phyloP scores from a whole-genome alignment of 208 protist species.

The Blechomonas ayalai region DNA sequence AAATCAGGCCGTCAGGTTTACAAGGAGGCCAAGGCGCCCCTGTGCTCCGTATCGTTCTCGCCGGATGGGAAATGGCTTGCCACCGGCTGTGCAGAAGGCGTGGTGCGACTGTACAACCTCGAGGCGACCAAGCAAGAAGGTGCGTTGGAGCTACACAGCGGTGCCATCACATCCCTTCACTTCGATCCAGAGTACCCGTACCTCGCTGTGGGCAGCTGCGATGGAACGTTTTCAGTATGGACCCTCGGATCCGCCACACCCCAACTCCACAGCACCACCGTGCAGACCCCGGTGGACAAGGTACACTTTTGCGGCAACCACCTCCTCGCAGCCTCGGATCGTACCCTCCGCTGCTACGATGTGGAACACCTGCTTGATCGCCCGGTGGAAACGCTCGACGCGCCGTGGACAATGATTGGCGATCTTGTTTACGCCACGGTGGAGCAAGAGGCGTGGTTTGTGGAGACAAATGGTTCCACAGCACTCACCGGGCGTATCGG shows the following conservation, averaged over 20 bases:
- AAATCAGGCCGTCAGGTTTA: conserved; percentile 60
- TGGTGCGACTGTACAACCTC: conserved; percentile 73
- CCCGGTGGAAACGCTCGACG: conserved; percentile 17
- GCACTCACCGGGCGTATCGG: conserved; percentile 35
- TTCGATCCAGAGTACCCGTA: conserved; percentile 75
- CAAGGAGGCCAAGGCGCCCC: conserved; percentile 43
- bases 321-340: conserved; percentile 50
- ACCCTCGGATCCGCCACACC: conserved; percentile 52
- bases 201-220: conserved; percentile 57
- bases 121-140: conserved; percentile 28
- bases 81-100: conserved; percentile 60
- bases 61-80: conserved; percentile 62
- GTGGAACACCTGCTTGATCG: conserved; percentile 33
- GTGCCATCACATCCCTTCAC: conserved; percentile 68
- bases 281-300: conserved; percentile 48
- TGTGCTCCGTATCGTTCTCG: conserved; percentile 63
- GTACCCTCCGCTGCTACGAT: conserved; percentile 43
- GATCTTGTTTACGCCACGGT: conserved; percentile 54
- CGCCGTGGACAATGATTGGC: conserved; percentile 64
- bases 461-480: conserved; percentile 40
- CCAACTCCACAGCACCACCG: conserved; percentile 37
- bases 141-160: conserved; percentile 44
- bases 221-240: conserved; percentile 73
- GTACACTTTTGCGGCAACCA: conserved; percentile 60
- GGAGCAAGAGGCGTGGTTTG: conserved; percentile 58